Evolutionary conservation across 495 filamentous ascomycete species (phyloP), one percentile per base, ranked within the genome.

Genomic region (Glonium stellatum): DNA sequence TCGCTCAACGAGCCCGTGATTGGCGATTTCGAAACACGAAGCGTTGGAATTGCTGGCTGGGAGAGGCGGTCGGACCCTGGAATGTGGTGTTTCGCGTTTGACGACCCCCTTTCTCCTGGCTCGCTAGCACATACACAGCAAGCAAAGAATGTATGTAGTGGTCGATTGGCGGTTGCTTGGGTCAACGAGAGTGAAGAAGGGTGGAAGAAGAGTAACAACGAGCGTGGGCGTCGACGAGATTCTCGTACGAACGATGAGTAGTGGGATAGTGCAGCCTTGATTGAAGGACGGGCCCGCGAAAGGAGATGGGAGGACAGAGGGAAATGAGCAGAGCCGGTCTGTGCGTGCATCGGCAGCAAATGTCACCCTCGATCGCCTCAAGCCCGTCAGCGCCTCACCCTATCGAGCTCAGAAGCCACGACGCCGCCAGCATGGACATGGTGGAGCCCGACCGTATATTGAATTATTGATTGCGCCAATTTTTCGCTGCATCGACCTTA

Each of bases 1-100:
- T 67, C 65, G 65, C 57, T 67, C 65, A 67, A 61, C 65, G 65
- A 67, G 61, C 53, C 65, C 54, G 48, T 41, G 47, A 61, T 58
- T 63, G 61, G 53, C 52, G 65, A 57, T 41, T 66, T 67, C 56
- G 65, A 67, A 67, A 67, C 64, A 57, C 64, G 44, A 57, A 31
- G 64, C 50, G 64, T 66, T 60, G 59, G 58, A 55, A 58, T 65
- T 31, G 27, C 23, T 56, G 52, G 48, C 15, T 47, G 39, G 15
- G 22, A 15, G 19, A 23, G 21, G 25, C 21, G 10, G 19, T 34
- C 42, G 27, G 54, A 53, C 60, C 61, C 54, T 64, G 65, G 61
- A 67, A 67, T 67, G 65, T 58, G 47, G 59, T 55, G 63, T 59
- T 59, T 59, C 63, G 60, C 57, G 65, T 64, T 53, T 59, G 54